These are phyloP conservation scores for Balakata baccata DNA, from an alignment of 345 rosid species.

Conservation along the genomic window DNA sequence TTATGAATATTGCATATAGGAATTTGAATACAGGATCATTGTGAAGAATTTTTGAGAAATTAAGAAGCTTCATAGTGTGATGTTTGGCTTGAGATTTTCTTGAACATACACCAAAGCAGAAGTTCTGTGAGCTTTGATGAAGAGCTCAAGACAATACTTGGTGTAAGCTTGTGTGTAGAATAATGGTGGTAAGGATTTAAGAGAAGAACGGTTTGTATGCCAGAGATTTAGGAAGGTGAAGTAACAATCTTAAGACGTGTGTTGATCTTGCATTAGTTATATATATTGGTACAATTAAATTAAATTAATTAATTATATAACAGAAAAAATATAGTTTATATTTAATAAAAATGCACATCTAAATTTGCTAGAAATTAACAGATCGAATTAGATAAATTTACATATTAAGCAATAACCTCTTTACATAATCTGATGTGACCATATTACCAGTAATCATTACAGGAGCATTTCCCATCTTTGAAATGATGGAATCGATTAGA, in stretches of 20 bases:
- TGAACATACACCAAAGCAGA: neutral
- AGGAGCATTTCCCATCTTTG: constrained; percentile 68
- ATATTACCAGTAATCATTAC: constrained; percentile 67
- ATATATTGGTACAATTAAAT: too few relatives aligned
- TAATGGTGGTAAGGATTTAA: constrained; percentile 1
- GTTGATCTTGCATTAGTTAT: constrained; percentile 8
- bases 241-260: constrained; percentile 17
- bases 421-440: neutral
- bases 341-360: too few relatives aligned
- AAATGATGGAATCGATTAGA: constrained; percentile 76
- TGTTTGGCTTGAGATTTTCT: too few relatives aligned
- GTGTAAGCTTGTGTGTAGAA: constrained; percentile 13
- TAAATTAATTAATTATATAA: too few relatives aligned
- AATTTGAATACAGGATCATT: neutral
- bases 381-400: too few relatives aligned
- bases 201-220: constrained; percentile 25
- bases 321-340: too few relatives aligned
- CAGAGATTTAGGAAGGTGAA: constrained; percentile 26
- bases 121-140: neutral
- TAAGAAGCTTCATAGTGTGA: constrained; percentile 7
- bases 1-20: constrained; percentile 4
- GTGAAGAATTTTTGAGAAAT: neutral
- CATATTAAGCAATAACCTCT: too few relatives aligned
- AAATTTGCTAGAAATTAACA: too few relatives aligned
- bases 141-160: neutral